Evolutionary conservation across 129 eudicot genomes (phyloP), one percentile per base, ranked within the genome.

Genomic region (Artemisia tridentata): DNA sequence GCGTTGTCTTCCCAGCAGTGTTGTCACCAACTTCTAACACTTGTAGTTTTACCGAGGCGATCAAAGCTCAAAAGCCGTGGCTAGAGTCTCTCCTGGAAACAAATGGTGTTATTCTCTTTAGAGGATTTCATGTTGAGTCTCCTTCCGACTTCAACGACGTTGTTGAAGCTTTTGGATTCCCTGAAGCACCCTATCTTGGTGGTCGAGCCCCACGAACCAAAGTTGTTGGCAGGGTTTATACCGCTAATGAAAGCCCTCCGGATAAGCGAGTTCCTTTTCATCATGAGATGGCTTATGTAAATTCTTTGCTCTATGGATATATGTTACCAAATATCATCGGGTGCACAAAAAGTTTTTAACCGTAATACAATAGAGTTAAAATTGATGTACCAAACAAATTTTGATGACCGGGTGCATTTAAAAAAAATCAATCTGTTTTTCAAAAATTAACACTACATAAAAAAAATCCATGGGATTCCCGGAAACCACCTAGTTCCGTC

Each of bases 261-360:
- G 68, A 69, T 10, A 3, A 16, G 23, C 60, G 52, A 34, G 38
- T 69, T 31, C 65, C 60, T 54, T 69, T 69, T 13, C 65, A 69
- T 52, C 46, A 53, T 15, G 74, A 69, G 49, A 54, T 54, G 74
- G 20, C 87, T 77, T 86, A 86, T 79, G 91, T 86, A 63, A 29
- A n/a, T 68, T 25, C 34, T 11, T 59, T 10, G 21, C 5, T 17
- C 9, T 13, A 59, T 23, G 11, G 20, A 23, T 12, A 23, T 15
- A 7, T 3, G 3, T 57, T 14, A 57, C 11, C 11, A 19, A 19
- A 20, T 20, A 20, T 20, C 23, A 20, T 1, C 23, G 23, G 23
- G 23, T 20, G 23, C 23, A 20, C 23, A 20, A 20, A 20, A 20
- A 20, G 23, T 20, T 20, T 20, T 20, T 20, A 20, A 20, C 23